Percentiles rank a stretch among this genome's conserved stretches.
These are phyloP conservation scores for Lantana camara DNA, from an alignment of 257 asterid genomes.

Conservation along the genomic window DNA sequence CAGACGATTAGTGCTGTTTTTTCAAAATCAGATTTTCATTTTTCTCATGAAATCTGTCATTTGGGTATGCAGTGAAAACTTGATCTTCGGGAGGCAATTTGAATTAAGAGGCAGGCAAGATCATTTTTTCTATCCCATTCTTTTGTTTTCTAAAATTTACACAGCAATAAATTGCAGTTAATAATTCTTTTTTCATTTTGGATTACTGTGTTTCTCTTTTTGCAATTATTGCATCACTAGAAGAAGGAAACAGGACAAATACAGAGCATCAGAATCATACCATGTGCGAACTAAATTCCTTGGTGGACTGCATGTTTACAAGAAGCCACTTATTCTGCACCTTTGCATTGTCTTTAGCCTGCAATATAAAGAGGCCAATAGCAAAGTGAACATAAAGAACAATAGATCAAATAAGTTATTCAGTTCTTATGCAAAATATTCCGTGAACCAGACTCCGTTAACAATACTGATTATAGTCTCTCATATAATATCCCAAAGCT, in stretches of 20 bases:
- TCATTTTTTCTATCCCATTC: slow-evolving; percentile 18
- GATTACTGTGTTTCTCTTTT: slow-evolving; percentile 4
- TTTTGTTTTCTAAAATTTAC: neutral
- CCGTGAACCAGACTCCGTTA: slow-evolving; percentile 15
- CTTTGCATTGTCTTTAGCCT: slow-evolving; percentile 92
- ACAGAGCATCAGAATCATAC: slow-evolving; percentile 41
- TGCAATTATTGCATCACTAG: neutral
- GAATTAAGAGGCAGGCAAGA: slow-evolving; percentile 6
- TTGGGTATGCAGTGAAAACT: slow-evolving; percentile 1
- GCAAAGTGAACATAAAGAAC: slow-evolving; percentile 18
- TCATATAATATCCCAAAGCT: slow-evolving; percentile 11
- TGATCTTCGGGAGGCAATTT: slow-evolving; percentile 1
- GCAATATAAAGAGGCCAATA: slow-evolving; percentile 28
- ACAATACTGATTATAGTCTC: slow-evolving; percentile 13
- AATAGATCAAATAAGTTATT: slow-evolving; percentile 3
- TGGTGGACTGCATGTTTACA: slow-evolving; percentile 88
- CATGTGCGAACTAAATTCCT: slow-evolving; percentile 97
- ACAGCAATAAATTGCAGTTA: slow-evolving; percentile 1
- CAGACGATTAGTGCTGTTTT: slow-evolving; percentile 1
- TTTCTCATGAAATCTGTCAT: neutral
- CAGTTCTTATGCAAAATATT: slow-evolving; percentile 9
- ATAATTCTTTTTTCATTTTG: neutral
- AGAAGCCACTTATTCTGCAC: slow-evolving; percentile 86
- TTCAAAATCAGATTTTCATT: neutral
- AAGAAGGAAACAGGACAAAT: neutral